Percentiles rank a stretch among this genome's conserved stretches.
These are phyloP conservation scores for Dactylonectria estremocensis DNA, from an alignment of 2,329 filamentous ascomycete genomes.

Conservation along the genomic window DNA sequence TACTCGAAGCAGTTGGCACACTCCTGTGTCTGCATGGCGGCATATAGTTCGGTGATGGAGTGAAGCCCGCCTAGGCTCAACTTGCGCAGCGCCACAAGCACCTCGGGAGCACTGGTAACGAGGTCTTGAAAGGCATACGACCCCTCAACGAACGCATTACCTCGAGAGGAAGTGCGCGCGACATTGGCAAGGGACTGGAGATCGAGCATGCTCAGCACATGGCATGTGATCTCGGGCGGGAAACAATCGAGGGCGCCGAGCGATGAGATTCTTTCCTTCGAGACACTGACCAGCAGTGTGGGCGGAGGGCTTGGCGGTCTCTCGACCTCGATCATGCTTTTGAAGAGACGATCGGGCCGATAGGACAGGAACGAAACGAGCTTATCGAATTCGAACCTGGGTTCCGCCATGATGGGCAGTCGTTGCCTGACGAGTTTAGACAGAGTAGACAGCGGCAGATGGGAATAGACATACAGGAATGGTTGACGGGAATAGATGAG, in stretches of 20 bases:
- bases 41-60: constrained; percentile 34
- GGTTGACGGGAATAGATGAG: too few relatives aligned
- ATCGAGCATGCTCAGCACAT: constrained; percentile 42
- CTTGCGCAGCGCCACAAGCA: constrained; percentile 38
- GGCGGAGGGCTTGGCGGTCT: too few relatives aligned
- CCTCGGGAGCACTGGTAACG: constrained; percentile 54
- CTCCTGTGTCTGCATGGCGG: constrained; percentile 34
- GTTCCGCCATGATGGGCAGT: too few relatives aligned
- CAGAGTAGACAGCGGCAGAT: too few relatives aligned
- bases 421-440: too few relatives aligned
- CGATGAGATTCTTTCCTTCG: constrained; percentile 20
- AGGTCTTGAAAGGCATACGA: constrained; percentile 56
- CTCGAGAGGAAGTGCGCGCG: constrained; percentile 39
- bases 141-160: constrained; percentile 37
- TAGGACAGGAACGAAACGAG: too few relatives aligned
- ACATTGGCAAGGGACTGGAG: constrained; percentile 44
- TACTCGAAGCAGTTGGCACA: constrained; percentile 47
- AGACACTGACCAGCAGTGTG: too few relatives aligned
- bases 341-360: too few relatives aligned
- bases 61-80: constrained; percentile 38
- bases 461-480: too few relatives aligned
- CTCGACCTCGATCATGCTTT: too few relatives aligned
- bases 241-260: constrained; percentile 42
- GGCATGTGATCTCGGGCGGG: constrained; percentile 37
- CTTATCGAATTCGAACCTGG: too few relatives aligned